Evolutionary conservation across 495 filamentous ascomycete species (phyloP), one percentile per base, ranked within the genome.

Genomic region (Penicillium angulare): DNA sequence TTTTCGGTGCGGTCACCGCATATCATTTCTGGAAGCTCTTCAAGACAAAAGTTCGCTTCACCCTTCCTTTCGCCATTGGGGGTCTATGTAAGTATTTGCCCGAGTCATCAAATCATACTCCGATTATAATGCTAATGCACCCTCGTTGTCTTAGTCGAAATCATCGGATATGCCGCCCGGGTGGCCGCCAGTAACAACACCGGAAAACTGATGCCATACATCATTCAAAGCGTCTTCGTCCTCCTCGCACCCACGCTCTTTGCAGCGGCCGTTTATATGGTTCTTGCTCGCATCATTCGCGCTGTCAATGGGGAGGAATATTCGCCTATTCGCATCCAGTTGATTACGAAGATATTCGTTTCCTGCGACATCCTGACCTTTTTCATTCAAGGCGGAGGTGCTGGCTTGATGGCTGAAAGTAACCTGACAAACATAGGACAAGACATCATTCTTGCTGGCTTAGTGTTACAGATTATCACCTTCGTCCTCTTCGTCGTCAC

Each of bases 231-330:
- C 20, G 32, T 67, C 9, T 59, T 70, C 47, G 23, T 66, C n/a
- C 57, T 58, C 17, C 52, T 70, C 33, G 58, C 57, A 1, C 51
- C 49, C 8, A 72, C 69, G 2, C 56, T 78, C 7, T 71, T 71
- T 42, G 74, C 77, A 1, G 77, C 77, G 3, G 74, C 77, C 0
- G 68, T 79, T 13, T 80, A 79, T 60, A 80, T 79, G 74, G 60
- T 71, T 22, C 73, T 80, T 13, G 77, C 68, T 0, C 67, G 76
- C 5, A 29, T 79, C 17, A 74, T 79, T 23, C 59, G 56, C 9
- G 49, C 64, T 21, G 63, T 74, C 2, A 53, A 71, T 5, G 77
- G 61, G 12, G 75, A 77, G 23, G 1, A 48, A 12, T 43, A 24
- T 17, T 59, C 55, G 12, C 23, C 24, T 3, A 47, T 50, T 17